phyloP scores from a whole-genome alignment of 257 asterid genomes.

The Rubia yunnanensis region DNA sequence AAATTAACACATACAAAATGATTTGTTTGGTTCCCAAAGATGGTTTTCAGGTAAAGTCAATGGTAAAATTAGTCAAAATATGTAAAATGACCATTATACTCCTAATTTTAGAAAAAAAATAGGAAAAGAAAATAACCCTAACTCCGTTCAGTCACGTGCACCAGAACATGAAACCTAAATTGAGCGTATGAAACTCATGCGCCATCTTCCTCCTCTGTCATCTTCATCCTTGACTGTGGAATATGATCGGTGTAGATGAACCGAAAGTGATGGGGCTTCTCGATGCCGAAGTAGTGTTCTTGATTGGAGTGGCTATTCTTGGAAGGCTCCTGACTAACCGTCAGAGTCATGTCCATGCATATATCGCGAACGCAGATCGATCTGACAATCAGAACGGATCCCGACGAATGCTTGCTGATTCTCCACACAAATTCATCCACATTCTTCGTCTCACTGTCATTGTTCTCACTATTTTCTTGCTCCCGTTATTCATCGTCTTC shows the following conservation, averaged over 20 bases:
- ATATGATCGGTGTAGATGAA: slow-evolving; percentile 44
- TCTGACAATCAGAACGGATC: slow-evolving; percentile 41
- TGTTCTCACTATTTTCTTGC: slow-evolving; percentile 19
- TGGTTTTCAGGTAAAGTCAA: too few species aligned
- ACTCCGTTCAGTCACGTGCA: too few species aligned
- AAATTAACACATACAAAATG: too few species aligned
- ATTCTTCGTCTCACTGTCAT: slow-evolving; percentile 54
- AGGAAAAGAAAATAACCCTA: too few species aligned
- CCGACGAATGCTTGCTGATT: slow-evolving; percentile 37
- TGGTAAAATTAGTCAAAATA: too few species aligned
- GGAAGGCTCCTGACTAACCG: slow-evolving; percentile 90
- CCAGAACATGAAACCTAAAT: too few species aligned
- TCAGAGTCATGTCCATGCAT: slow-evolving; percentile 97
- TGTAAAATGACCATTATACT: too few species aligned
- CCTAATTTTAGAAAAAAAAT: too few species aligned
- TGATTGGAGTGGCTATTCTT: slow-evolving; percentile 74
- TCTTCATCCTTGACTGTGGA: too few species aligned
- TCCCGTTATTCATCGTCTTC: slow-evolving; percentile 41
- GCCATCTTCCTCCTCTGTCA: too few species aligned
- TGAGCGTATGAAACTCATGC: too few species aligned
- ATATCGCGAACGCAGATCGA: slow-evolving; percentile 80
- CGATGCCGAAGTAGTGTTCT: slow-evolving; percentile 52
- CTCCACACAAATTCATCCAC: slow-evolving; percentile 71
- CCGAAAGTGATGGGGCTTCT: slow-evolving; percentile 58
- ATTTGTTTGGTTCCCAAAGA: too few species aligned